phyloP scores from a whole-genome alignment of 768 basidiomycete species.

The Psilocybe sp. region DNA sequence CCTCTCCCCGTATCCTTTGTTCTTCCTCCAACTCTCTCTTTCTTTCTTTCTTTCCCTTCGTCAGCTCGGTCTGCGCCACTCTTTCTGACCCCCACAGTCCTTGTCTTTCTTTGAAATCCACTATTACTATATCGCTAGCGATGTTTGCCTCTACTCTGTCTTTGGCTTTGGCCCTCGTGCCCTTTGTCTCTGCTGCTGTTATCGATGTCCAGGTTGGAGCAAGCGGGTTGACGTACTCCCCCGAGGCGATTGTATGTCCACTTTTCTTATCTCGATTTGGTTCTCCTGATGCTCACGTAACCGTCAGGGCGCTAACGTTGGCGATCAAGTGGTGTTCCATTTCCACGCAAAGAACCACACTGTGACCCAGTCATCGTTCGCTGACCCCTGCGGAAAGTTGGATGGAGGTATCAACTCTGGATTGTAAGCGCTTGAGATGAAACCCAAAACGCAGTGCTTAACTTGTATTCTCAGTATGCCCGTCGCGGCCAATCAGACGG shows the following conservation, averaged over 20 bases:
- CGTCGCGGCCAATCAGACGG: constrained; percentile 49
- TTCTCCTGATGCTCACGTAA: neutral
- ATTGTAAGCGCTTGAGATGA: constrained; percentile 40
- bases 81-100: constrained; percentile 13
- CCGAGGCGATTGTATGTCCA: constrained; percentile 49
- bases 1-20: constrained; percentile 20
- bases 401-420: constrained; percentile 55
- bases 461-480: constrained; percentile 35
- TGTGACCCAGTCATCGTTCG: constrained; percentile 50
- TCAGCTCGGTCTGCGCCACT: constrained; percentile 9
- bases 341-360: constrained; percentile 60
- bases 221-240: constrained; percentile 42
- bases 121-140: constrained; percentile 30
- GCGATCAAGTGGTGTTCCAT: constrained; percentile 62
- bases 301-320: constrained; percentile 40
- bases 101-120: constrained; percentile 24
- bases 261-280: neutral
- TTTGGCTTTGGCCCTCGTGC: constrained; percentile 47
- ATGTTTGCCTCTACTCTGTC: constrained; percentile 42
- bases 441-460: constrained; percentile 1
- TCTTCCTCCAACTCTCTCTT: constrained; percentile 22
- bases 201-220: constrained; percentile 55
- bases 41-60: constrained; percentile 16
- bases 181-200: constrained; percentile 47
- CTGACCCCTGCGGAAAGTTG: constrained; percentile 48